Evolutionary conservation across 1,284 basidiomycete genomes (phyloP).

Genomic region (Ceratobasidium sp.): DNA sequence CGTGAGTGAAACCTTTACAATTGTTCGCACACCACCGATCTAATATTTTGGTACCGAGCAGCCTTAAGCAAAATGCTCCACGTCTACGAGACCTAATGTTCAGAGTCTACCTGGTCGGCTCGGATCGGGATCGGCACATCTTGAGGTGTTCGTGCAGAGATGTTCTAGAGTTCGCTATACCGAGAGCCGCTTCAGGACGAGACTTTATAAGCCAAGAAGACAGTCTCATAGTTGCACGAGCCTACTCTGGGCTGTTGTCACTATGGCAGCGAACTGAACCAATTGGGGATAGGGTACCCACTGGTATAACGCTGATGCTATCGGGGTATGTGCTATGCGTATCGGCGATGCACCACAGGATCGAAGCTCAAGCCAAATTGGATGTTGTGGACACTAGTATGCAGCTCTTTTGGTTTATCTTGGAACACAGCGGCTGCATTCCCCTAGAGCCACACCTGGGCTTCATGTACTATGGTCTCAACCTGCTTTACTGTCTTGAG

Average conservation of each 20-base stretch:
- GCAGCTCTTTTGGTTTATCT: too few species aligned
- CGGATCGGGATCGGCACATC: not conserved
- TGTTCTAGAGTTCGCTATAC: not conserved
- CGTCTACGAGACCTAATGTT: not conserved
- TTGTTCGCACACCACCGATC: too few species aligned
- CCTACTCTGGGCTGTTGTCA: not conserved
- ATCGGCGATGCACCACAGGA: not conserved
- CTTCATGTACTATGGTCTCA: too few species aligned
- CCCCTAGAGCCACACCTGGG: too few species aligned
- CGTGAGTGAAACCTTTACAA: too few species aligned
- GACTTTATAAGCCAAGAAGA: not conserved
- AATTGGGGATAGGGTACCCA: not conserved
- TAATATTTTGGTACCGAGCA: too few species aligned
- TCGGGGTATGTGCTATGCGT: not conserved
- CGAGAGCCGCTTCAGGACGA: not conserved
- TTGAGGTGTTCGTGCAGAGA: not conserved
- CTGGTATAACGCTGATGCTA: not conserved
- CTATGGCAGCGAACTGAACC: not conserved
- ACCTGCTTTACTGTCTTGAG: too few species aligned
- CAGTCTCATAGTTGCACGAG: not conserved
- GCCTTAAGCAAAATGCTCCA: too few species aligned
- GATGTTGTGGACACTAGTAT: too few species aligned
- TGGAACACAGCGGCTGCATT: too few species aligned
- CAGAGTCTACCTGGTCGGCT: not conserved
- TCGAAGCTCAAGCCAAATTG: too few species aligned